phyloP scores from a whole-genome alignment of 1,139 yeast species.

The Kodamaea anthophila region DNA sequence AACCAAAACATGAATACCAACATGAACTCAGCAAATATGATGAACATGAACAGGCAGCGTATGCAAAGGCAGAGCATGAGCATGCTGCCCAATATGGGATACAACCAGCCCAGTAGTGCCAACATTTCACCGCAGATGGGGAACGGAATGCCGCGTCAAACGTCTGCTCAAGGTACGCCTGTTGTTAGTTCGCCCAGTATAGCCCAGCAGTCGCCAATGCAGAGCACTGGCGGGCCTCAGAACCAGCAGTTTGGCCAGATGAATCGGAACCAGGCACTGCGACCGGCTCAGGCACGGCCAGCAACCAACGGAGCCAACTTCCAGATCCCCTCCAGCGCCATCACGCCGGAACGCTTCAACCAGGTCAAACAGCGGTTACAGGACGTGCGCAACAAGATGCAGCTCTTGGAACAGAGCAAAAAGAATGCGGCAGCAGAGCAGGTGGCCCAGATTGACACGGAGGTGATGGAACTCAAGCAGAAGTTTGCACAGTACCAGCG shows the following conservation, averaged over 20 bases:
- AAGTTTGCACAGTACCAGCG: slow-evolving; percentile 35
- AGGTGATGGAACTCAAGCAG: slow-evolving; percentile 28
- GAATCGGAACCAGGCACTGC: slow-evolving; percentile 7
- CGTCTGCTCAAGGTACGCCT: slow-evolving; percentile 12
- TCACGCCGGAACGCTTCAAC: slow-evolving; percentile 37
- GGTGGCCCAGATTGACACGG: slow-evolving; percentile 28
- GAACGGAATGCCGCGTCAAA: slow-evolving; percentile 7
- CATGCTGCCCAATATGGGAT: slow-evolving; percentile 5
- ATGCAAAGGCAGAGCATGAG: slow-evolving; percentile 3
- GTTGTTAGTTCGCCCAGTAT: slow-evolving; percentile 10
- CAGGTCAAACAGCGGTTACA: slow-evolving; percentile 32
- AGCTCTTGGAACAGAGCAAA: slow-evolving; percentile 28
- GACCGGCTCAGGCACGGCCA: slow-evolving; percentile 6
- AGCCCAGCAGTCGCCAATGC: slow-evolving; percentile 11
- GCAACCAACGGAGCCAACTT: slow-evolving; percentile 5
- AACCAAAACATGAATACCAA: slow-evolving; percentile 2
- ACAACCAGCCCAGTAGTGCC: slow-evolving; percentile 7
- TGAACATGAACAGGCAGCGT: slow-evolving; percentile 6
- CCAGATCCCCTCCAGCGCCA: slow-evolving; percentile 21
- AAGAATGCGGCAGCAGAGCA: slow-evolving; percentile 26
- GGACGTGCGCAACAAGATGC: slow-evolving; percentile 39
- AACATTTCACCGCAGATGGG: slow-evolving; percentile 8
- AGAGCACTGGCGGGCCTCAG: slow-evolving; percentile 9
- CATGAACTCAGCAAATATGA: slow-evolving; percentile 2
- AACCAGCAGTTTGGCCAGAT: slow-evolving; percentile 5